A percentile compares a stretch with the other conserved stretches of the same genome.
Conservation (phyloP, 2,329 filamentous ascomycete genomes). For the Fusarium pseudoanthophilum region DNA sequence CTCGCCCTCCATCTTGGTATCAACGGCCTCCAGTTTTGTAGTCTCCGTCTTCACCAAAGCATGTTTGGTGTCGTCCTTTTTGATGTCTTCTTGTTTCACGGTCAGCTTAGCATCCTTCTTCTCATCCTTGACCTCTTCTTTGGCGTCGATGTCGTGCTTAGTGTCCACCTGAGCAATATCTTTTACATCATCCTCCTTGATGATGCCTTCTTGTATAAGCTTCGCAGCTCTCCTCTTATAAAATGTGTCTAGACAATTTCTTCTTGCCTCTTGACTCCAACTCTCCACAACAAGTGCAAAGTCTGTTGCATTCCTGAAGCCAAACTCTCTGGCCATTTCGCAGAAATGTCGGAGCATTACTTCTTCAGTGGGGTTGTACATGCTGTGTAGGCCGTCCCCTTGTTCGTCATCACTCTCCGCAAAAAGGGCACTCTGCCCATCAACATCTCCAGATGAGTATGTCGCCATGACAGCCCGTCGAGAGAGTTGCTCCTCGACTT, state of each 20-base stretch:
- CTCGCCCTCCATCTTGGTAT: constrained; percentile 13
- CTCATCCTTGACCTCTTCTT: constrained; percentile 26
- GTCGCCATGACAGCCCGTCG: constrained; percentile 75
- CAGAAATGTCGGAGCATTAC: constrained; percentile 88
- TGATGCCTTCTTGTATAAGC: constrained; percentile 49
- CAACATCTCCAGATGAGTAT: constrained; percentile 55
- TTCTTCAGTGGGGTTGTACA: constrained; percentile 78
- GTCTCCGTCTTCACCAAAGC: not conserved
- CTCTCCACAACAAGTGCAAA: constrained; percentile 92
- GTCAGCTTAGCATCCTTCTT: constrained; percentile 18
- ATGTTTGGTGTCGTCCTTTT: constrained; percentile 18
- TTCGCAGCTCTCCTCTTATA: constrained; percentile 74
- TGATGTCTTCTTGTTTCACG: constrained; percentile 22
- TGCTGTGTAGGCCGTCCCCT: constrained; percentile 47
- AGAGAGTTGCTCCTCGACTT: constrained; percentile 86
- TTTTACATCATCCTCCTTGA: constrained; percentile 42
- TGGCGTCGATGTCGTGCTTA: constrained; percentile 4
- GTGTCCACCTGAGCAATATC: constrained; percentile 32
- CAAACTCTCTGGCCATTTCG: constrained; percentile 84
- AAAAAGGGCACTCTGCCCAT: constrained; percentile 68
- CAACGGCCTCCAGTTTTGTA: constrained; percentile 7
- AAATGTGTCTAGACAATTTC: constrained; percentile 82
- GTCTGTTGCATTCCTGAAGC: constrained; percentile 78
- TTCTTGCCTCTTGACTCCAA: constrained; percentile 86
- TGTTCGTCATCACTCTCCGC: constrained; percentile 57